Percentiles rank a stretch among this genome's conserved stretches.
Conservation (phyloP, 495 filamentous ascomycete genomes). For the Talaromyces ruber region DNA sequence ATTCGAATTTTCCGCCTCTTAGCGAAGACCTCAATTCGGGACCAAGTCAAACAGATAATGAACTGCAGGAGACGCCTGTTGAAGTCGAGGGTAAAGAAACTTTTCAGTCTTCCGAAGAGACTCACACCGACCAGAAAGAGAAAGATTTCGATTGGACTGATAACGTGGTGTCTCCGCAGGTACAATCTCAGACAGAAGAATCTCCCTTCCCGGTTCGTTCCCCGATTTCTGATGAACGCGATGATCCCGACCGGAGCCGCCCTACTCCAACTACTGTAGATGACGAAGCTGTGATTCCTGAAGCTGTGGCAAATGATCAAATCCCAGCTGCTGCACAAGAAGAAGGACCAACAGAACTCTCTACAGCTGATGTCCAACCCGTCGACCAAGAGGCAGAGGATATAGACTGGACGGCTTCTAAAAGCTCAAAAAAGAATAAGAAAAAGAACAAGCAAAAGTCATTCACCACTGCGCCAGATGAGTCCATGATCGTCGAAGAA, state of each 20-base stretch:
- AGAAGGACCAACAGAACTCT: background rate
- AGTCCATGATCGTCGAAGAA: constrained; percentile 4
- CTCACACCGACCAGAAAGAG: constrained; percentile 23
- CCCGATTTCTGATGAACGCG: constrained; percentile 26
- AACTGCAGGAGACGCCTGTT: constrained; percentile 22
- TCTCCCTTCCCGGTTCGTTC: constrained; percentile 29
- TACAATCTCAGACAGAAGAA: constrained; percentile 32
- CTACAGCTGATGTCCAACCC: background rate
- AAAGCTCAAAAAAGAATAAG: constrained; percentile 23
- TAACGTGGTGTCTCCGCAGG: constrained; percentile 42
- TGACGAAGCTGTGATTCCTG: constrained; percentile 3
- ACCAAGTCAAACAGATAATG: constrained; percentile 9
- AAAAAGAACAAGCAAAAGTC: constrained; percentile 14
- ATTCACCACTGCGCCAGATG: background rate
- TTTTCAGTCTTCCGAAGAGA: constrained; percentile 39
- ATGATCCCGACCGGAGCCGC: constrained; percentile 9
- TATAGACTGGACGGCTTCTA: background rate
- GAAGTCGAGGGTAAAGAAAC: constrained; percentile 41
- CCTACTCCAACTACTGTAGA: constrained; percentile 14
- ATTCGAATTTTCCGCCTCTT: constrained; percentile 3
- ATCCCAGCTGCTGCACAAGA: background rate
- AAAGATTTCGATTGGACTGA: constrained; percentile 40
- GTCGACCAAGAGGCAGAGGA: background rate
- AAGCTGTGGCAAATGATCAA: background rate
- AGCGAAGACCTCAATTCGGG: constrained; percentile 9